phyloP scores from a whole-genome alignment of 306 rosid genomes.

The Amphicarpaea edgeworthii region DNA sequence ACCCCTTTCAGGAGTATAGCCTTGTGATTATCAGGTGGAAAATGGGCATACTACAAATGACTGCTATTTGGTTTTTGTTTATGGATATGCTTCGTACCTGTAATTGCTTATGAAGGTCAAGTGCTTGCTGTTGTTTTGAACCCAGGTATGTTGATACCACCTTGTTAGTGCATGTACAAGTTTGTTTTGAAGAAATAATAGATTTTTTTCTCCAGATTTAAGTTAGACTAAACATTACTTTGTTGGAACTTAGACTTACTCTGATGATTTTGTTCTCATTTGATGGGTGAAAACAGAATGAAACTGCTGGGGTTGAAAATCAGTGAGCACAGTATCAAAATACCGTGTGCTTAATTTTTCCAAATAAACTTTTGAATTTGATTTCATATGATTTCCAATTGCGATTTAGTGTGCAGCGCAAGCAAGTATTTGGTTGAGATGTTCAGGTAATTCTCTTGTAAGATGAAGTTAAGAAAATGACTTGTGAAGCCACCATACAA shows the following conservation, averaged over 20 bases:
- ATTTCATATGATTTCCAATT: too few relatives aligned
- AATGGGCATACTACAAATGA: too few relatives aligned
- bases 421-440: too few relatives aligned
- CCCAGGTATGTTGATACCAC: background rate
- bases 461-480: background rate
- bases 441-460: too few relatives aligned
- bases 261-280: too few relatives aligned
- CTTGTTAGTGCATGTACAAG: background rate
- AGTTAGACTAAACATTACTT: background rate
- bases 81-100: constrained; percentile 24
- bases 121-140: constrained; percentile 21
- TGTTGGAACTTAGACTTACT: background rate
- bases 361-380: too few relatives aligned
- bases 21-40: constrained; percentile 4
- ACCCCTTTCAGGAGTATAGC: constrained; percentile 26
- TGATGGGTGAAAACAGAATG: too few relatives aligned
- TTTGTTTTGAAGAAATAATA: background rate
- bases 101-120: constrained; percentile 1
- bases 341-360: too few relatives aligned
- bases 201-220: background rate
- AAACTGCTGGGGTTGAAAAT: too few relatives aligned
- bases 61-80: background rate
- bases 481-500: too few relatives aligned
- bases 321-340: too few relatives aligned
- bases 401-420: too few relatives aligned